Evolutionary conservation across 257 asterid species (phyloP), one percentile per base, ranked within the genome.

Genomic region (Hygrophila difformis): DNA sequence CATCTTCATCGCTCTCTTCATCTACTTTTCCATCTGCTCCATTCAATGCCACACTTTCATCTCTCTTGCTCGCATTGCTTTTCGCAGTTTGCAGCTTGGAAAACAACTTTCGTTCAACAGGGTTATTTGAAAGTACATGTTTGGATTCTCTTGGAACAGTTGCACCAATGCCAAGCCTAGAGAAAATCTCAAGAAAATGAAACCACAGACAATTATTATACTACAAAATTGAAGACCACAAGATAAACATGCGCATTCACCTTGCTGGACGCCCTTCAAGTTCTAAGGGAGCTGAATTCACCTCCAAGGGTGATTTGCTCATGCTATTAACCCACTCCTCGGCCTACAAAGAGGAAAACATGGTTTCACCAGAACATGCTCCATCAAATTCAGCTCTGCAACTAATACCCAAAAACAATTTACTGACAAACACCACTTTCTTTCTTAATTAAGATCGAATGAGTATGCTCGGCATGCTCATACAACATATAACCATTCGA

Each of bases 131-230:
- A 18, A 3, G 66, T 7, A 61, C 41, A 15, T 47, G 44, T 63
- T 55, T 70, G 54, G 80, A 48, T 42, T 69, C 74, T 12, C 62
- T 74, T 3, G 89, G 89, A 70, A 74, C 86, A 49, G 72, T 57
- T 20, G 93, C 95, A 51, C 97, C 95, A 37, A 87, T 66, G 42
- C 97, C 97, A 66, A 84, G 94, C 79, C 97, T 87, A 52, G 19
- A 29, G 49, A 68, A 38, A 41, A 53, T 50, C 42, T 4, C 54
- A 44, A n/a, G 19, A 49, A 56, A 33, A 12, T 43, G 13, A 56
- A 23, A 33, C 33, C 12, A 17, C 36, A 51, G 8, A 4, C 4
- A 2, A 13, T 13, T 2, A 46, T 16, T 1, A 51, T 9, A 34
- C 17, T 52, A 55, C 39, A 18, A 59, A 57, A 22, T 31, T 42